Evolutionary conservation across 257 asterid genomes (phyloP), one percentile per base, ranked within the genome.

Genomic region (Dorcoceras hygrometricum): DNA sequence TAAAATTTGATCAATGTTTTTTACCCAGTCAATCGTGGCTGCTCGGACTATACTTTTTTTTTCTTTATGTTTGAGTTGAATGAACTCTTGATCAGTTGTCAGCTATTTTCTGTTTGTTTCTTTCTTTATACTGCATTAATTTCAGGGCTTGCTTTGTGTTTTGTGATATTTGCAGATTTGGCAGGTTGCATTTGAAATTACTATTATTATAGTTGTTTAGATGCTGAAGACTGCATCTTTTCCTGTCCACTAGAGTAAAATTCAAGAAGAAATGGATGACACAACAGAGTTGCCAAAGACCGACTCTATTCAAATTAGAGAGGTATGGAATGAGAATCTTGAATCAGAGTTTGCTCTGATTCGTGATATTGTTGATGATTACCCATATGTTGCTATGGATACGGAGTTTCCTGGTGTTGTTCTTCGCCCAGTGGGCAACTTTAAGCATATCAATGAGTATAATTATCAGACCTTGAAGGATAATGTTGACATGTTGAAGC

Each of bases 401-500:
- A 46, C 54, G 8, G 54, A 46, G 54, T 46, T 46, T 14, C 54
- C 54, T 46, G 54, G 54, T 0, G 54, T 46, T 14, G 54, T 46
- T 46, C 54, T 46, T 18, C 54, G 54, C 54, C 54, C 22, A 14
- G 54, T 46, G 20, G 54, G 20, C 20, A 46, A 46, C 54, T 46
- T 46, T 18, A 46, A 46, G 22, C 54, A 18, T 16, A 46, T 46
- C 54, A 46, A 46, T 46, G 54, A 46, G 22, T 46, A 46, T 46
- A 46, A 46, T 46, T 46, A 46, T 46, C 54, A 46, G 22, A 46
- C 54, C 22, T 46, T 46, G 54, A 46, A 46, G 22, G 54, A 46
- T 46, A 46, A 46, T 46, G 54, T 46, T 5, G 54, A 46, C 54
- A 59, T 62, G 66, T 10, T 62, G 66, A 62, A 62, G 39, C 27